A percentile compares a stretch with the other conserved stretches of the same genome.
These are phyloP conservation scores for Diaporthe capsici DNA, from an alignment of 2,329 filamentous ascomycete species.

Conservation along the genomic window DNA sequence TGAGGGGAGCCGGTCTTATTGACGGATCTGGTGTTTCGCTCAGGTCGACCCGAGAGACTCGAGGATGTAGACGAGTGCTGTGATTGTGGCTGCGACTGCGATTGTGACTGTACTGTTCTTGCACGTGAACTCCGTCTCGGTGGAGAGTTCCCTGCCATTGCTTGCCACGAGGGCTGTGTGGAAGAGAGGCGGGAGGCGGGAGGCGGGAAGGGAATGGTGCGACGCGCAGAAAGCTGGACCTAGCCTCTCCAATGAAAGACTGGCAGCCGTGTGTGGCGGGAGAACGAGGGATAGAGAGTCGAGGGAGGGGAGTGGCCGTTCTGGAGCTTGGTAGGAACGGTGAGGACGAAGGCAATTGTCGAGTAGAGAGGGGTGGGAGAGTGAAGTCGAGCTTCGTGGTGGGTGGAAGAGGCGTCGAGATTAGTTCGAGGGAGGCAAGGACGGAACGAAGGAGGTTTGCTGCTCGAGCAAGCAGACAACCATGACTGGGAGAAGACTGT, in stretches of 20 bases:
- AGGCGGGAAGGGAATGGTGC: conserved; percentile 38
- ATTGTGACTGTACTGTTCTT: conserved; percentile 81
- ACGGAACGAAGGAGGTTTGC: conserved; percentile 38
- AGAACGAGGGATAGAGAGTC: conserved; percentile 42
- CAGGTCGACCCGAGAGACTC: conserved; percentile 81
- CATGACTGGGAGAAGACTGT: conserved; percentile 30
- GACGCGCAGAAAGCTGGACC: conserved; percentile 32
- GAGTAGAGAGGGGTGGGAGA: conserved; percentile 3
- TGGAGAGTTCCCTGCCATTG: conserved; percentile 72
- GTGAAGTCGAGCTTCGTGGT: conserved; percentile 28
- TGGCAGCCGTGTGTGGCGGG: conserved; percentile 44
- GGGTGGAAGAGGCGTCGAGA: conserved; percentile 28
- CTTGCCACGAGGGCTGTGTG: conserved; percentile 53
- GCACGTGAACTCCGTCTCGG: conserved; percentile 94
- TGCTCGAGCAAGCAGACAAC: conserved; percentile 32
- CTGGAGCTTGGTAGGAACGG: conserved; percentile 14
- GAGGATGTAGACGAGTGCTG: conserved; percentile 81
- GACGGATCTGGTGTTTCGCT: conserved; percentile 80
- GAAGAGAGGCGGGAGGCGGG: conserved; percentile 49
- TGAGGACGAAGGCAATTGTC: conserved; percentile 20
- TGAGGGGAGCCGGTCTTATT: conserved; percentile 80
- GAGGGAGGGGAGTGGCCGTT: conserved; percentile 5
- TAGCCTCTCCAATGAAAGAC: conserved; percentile 44
- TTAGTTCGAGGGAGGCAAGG: conserved; percentile 36
- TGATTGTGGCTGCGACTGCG: conserved; percentile 77